Conservation (phyloP, 805 yeast species). For the Candida palmyrensis region DNA sequence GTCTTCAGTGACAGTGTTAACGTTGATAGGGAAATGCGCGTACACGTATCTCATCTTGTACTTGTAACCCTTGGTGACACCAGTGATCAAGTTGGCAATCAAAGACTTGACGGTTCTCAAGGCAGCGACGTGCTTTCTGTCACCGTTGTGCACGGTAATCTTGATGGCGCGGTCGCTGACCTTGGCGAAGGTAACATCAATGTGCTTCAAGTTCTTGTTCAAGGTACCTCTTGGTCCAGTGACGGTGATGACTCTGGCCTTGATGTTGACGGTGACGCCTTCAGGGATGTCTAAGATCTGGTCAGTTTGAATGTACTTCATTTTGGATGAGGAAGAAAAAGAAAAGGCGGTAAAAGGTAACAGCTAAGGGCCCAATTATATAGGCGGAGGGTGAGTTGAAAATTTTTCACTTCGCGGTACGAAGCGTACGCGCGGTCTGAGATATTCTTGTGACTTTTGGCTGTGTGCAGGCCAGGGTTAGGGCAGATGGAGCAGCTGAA, state of each 20-base stretch:
- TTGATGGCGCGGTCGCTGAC: slow-evolving; percentile 66
- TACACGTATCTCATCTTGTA: slow-evolving; percentile 99
- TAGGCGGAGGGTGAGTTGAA: not conserved
- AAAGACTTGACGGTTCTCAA: slow-evolving; percentile 97
- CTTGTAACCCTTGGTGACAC: slow-evolving; percentile 99
- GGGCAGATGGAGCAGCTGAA: too few relatives aligned
- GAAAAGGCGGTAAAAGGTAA: slow-evolving; percentile 1
- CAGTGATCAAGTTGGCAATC: slow-evolving; percentile 89
- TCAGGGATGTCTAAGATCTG: slow-evolving; percentile 83
- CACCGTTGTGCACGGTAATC: slow-evolving; percentile 96
- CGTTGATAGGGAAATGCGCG: slow-evolving; percentile 99
- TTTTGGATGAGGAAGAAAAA: slow-evolving; percentile 14
- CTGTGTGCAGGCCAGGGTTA: too few relatives aligned
- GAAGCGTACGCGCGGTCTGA: too few relatives aligned
- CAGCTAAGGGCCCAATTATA: not conserved
- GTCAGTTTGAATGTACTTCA: slow-evolving; percentile 87
- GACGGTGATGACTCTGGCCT: slow-evolving; percentile 85
- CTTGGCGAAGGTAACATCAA: slow-evolving; percentile 90
- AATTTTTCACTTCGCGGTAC: slow-evolving; percentile 2
- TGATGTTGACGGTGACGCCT: slow-evolving; percentile 87
- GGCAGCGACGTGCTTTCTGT: slow-evolving; percentile 99
- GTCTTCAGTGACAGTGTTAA: slow-evolving; percentile 80
- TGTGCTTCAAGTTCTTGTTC: slow-evolving; percentile 86
- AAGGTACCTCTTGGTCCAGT: slow-evolving; percentile 97
- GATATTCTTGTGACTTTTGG: too few relatives aligned